Evolutionary conservation across 768 basidiomycete species (phyloP).

Genomic region (Xerocomellus chrysenteron): DNA sequence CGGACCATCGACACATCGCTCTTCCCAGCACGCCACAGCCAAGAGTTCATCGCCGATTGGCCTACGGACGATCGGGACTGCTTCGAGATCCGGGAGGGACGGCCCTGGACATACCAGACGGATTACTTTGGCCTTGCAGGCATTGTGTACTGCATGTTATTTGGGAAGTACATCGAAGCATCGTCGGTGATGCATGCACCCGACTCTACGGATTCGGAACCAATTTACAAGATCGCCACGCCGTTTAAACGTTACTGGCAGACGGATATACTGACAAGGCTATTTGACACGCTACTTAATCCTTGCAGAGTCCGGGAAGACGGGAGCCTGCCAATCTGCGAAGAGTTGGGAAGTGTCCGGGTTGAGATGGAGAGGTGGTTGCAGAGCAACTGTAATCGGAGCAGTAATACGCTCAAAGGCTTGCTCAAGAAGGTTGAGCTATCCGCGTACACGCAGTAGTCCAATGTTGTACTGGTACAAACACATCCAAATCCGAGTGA

Average conservation of each 20-base stretch:
- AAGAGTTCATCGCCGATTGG: slow-evolving; percentile 88
- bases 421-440: slow-evolving; percentile 81
- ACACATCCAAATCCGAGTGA: slow-evolving; percentile 20
- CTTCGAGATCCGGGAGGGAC: slow-evolving; percentile 79
- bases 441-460: slow-evolving; percentile 37
- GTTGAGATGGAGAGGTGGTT: slow-evolving; percentile 88
- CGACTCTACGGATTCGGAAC: slow-evolving; percentile 31
- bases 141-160: slow-evolving; percentile 93
- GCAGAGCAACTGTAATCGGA: slow-evolving; percentile 81
- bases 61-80: slow-evolving; percentile 88
- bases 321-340: slow-evolving; percentile 66
- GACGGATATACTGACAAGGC: slow-evolving; percentile 73
- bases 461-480: background rate
- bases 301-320: slow-evolving; percentile 58
- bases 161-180: slow-evolving; percentile 92
- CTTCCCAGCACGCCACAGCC: slow-evolving; percentile 64
- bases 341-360: slow-evolving; percentile 63
- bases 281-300: slow-evolving; percentile 89
- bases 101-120: slow-evolving; percentile 91
- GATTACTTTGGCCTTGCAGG: slow-evolving; percentile 97
- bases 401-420: slow-evolving; percentile 76
- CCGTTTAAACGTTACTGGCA: slow-evolving; percentile 97
- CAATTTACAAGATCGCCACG: slow-evolving; percentile 63
- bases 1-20: slow-evolving; percentile 83
- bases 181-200: slow-evolving; percentile 46